Evolutionary conservation across 2,329 filamentous ascomycete genomes (phyloP), one percentile per base, ranked within the genome.

Genomic region (Phyllosticta citriasiana): DNA sequence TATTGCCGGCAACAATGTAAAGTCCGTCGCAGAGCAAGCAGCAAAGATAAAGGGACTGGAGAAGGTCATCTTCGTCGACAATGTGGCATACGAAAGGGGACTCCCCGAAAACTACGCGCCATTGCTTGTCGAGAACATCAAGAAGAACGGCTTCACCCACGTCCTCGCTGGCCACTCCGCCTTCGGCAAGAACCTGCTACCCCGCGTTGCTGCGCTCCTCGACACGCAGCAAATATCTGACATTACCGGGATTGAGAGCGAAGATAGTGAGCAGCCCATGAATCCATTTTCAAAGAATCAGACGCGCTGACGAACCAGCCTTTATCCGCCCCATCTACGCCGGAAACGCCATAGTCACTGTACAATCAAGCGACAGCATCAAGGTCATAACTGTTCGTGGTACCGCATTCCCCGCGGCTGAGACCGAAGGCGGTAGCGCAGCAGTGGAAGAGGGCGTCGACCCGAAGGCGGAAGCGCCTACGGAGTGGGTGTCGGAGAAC

Each of bases 271-370:
- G 57, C 47, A 4, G 10, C 19, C 57, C 47, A 27, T 16, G 26
- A 3, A 9, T 9, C 16, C 9, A 50, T 14, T 1, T 47, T 27
- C 16, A 54, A 22, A 59, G 67, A 55, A 69, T 35, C 5, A 16
- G 1, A 16, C 33, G 16, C 24, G 25, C 58, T 60, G 58, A 60
- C 19, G 8, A 10, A 14, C 35, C 64, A 84, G 82, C 91, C 12
- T 99, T 99, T 70, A 88, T 97, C 60, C 88, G 94, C 62, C 93
- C 94, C 27, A 97, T 99, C 71, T 99, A 99, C 74, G 94, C 94
- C 62, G 94, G 94, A 60, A 99, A 99, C 72, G 94, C 93, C 55
- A 96, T 99, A 71, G 85, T 95, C 40, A 99, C 94, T 9, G 92
- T 99, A 63, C 89, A 97, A 76, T 96, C 91, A 2, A 84, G 84